These are phyloP conservation scores for Gyrodon lividus DNA, from an alignment of 768 basidiomycete species.

Conservation along the genomic window DNA sequence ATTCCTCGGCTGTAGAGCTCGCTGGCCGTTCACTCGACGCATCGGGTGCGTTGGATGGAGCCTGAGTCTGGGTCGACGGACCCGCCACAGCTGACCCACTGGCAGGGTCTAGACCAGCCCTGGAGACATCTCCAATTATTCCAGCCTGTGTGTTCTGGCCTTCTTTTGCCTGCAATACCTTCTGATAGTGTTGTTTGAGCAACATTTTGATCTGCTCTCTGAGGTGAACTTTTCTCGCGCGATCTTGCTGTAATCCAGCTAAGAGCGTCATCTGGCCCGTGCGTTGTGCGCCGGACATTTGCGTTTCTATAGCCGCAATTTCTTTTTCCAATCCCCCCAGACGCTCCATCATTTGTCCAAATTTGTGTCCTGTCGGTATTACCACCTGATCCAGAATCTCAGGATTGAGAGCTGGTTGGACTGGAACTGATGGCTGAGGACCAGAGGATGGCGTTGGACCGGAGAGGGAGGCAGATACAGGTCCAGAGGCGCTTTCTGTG, in stretches of 20 bases:
- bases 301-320: slow-evolving; percentile 11
- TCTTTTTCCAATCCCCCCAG: slow-evolving; percentile 18
- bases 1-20: slow-evolving; percentile 17
- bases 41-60: slow-evolving; percentile 2
- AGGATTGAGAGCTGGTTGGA: background rate
- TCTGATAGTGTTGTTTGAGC: slow-evolving; percentile 18
- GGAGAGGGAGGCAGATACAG: slow-evolving; percentile 11
- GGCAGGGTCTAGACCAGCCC: background rate
- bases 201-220: slow-evolving; percentile 13
- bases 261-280: slow-evolving; percentile 18
- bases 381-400: slow-evolving; percentile 19
- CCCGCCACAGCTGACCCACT: slow-evolving; percentile 10
- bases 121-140: background rate
- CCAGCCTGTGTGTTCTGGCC: slow-evolving; percentile 6
- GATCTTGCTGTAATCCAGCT: slow-evolving; percentile 13
- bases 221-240: background rate
- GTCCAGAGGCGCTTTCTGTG: slow-evolving; percentile 1
- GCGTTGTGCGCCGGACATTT: slow-evolving; percentile 13
- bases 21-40: slow-evolving; percentile 5
- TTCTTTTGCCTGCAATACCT: slow-evolving; percentile 10
- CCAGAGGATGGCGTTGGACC: slow-evolving; percentile 7
- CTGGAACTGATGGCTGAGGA: background rate
- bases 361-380: slow-evolving; percentile 8
- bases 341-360: slow-evolving; percentile 25
- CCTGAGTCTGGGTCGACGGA: slow-evolving; percentile 11